These are phyloP conservation scores for Megacollybia marginata DNA, from an alignment of 768 basidiomycete genomes.

Conservation along the genomic window DNA sequence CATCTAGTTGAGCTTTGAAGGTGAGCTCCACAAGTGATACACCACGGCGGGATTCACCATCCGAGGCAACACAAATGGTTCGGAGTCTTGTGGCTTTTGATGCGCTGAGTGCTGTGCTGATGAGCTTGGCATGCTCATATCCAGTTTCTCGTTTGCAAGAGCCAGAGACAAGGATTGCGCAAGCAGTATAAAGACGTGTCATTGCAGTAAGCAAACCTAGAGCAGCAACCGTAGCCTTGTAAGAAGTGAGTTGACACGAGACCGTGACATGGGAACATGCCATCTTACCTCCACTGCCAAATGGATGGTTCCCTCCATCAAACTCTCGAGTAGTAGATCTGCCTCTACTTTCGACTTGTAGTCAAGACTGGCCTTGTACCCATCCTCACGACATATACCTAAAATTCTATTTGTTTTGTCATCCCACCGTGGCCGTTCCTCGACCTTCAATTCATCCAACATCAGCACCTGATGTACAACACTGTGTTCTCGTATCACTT, in stretches of 20 bases:
- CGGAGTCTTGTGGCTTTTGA: neutral
- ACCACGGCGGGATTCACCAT: neutral
- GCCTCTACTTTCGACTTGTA: conserved; percentile 3
- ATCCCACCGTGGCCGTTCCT: conserved; percentile 12
- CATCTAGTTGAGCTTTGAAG: conserved; percentile 5
- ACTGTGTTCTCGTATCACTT: neutral
- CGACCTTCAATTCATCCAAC: conserved; percentile 15
- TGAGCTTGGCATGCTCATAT: neutral
- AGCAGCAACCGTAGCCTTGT: neutral
- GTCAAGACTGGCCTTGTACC: conserved; percentile 6
- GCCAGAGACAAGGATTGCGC: neutral
- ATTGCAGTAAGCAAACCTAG: neutral
- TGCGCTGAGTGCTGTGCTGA: neutral
- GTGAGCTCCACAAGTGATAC: neutral
- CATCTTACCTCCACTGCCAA: neutral
- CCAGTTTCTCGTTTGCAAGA: neutral
- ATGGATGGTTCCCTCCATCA: neutral
- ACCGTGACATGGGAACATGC: neutral
- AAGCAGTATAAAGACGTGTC: neutral
- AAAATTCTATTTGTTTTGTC: conserved; percentile 12
- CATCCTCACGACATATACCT: conserved; percentile 17
- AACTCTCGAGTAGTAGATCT: neutral
- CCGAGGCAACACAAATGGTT: neutral
- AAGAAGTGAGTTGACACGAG: neutral
- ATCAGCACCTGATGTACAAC: conserved; percentile 10